Percentiles rank a stretch among this genome's conserved stretches.
Evolutionary conservation across 148 eudicot genomes (phyloP).

Genomic region (Salicornia ramosissima): DNA sequence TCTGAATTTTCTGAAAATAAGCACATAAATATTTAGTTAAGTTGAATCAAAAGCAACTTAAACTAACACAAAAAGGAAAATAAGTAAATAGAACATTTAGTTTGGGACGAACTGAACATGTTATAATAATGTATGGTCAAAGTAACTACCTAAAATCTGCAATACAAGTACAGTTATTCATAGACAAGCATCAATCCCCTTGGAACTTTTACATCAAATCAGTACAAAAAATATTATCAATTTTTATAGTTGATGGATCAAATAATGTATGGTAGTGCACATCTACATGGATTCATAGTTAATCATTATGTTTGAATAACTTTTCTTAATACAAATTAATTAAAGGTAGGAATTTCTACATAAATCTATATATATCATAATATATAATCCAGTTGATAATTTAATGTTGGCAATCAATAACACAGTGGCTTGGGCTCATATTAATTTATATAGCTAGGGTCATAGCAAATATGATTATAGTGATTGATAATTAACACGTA

Average conservation of each 20-base stretch:
- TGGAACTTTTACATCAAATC: background rate
- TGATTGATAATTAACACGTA: no score
- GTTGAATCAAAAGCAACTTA: no score
- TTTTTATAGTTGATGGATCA: background rate
- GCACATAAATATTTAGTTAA: no score
- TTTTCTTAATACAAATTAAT: background rate
- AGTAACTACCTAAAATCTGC: background rate
- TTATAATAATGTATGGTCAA: background rate
- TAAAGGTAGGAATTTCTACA: background rate
- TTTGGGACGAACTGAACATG: no score
- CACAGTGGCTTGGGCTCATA: background rate
- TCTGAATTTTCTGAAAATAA: no score
- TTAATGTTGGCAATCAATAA: background rate
- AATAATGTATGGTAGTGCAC: background rate
- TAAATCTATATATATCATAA: background rate
- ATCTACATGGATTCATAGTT: background rate
- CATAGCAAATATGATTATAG: background rate
- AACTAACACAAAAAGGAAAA: no score
- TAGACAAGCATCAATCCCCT: background rate
- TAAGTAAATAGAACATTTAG: no score
- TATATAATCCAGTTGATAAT: background rate
- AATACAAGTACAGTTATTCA: background rate
- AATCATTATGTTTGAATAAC: conserved; percentile 7
- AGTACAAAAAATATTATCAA: background rate
- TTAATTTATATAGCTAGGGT: background rate